These are phyloP conservation scores for Arthrobotrys pseudoclavata DNA, from an alignment of 2,329 filamentous ascomycete genomes.

Conservation along the genomic window DNA sequence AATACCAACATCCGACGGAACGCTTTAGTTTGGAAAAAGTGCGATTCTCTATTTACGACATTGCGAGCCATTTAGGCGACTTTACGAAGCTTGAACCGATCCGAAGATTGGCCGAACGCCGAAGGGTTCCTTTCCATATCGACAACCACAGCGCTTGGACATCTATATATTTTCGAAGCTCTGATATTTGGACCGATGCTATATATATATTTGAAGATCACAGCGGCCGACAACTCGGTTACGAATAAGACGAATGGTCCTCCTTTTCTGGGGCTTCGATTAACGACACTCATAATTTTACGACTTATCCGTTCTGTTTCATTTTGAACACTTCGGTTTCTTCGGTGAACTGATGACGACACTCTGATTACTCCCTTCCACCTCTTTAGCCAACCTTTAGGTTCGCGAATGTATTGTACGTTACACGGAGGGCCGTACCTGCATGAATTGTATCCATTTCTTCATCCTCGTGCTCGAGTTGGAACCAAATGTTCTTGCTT, in stretches of 20 bases:
- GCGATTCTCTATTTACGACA: constrained; percentile 3
- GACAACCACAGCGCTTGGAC: constrained; percentile 12
- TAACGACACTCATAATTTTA: constrained; percentile 46
- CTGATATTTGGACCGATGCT: constrained; percentile 39
- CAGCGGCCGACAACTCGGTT: constrained; percentile 42
- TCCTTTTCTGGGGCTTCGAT: constrained; percentile 28
- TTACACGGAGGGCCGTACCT: constrained; percentile 56
- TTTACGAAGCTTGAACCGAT: constrained; percentile 2
- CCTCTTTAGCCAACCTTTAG: constrained; percentile 38
- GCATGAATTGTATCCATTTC: constrained; percentile 55
- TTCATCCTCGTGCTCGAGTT: constrained; percentile 47
- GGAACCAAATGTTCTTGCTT: constrained; percentile 61
- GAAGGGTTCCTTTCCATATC: neutral
- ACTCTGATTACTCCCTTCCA: constrained; percentile 37
- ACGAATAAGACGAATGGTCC: constrained; percentile 46
- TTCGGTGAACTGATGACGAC: constrained; percentile 42
- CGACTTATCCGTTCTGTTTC: constrained; percentile 49
- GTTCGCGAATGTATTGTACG: constrained; percentile 57
- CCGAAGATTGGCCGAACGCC: constrained; percentile 14
- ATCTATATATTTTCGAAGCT: constrained; percentile 28
- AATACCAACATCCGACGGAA: constrained; percentile 13
- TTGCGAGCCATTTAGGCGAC: neutral
- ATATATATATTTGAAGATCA: constrained; percentile 50
- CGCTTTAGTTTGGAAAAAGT: constrained; percentile 24
- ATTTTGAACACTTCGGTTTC: constrained; percentile 35